Evolutionary conservation across 306 rosid genomes (phyloP).

Genomic region (Astragalus membranaceus): DNA sequence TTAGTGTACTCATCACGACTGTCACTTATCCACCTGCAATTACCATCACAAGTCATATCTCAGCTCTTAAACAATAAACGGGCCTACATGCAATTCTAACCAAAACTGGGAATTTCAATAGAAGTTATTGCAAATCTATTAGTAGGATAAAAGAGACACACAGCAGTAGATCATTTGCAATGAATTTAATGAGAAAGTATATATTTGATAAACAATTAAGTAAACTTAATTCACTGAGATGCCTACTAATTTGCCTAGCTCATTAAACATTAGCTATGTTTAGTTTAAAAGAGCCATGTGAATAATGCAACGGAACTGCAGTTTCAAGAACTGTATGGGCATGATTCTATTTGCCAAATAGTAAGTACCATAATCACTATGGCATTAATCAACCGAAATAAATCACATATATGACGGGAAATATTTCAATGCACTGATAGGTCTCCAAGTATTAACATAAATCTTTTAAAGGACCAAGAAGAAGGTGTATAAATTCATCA

Average conservation of each 20-base stretch:
- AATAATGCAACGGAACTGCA: neutral
- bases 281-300: neutral
- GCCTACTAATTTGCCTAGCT: neutral
- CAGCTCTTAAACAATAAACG: neutral
- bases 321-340: neutral
- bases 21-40: slow-evolving; percentile 90
- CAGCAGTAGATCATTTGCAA: no score
- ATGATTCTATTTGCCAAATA: neutral
- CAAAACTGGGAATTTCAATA: no score
- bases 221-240: neutral
- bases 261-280: neutral
- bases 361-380: neutral
- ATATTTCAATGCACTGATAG: neutral
- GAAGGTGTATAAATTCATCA: neutral
- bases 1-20: slow-evolving; percentile 90
- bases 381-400: neutral
- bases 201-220: neutral
- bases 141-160: no score
- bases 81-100: no score
- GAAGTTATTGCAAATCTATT: no score
- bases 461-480: neutral
- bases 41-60: neutral
- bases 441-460: neutral
- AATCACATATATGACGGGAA: neutral
- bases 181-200: no score